Evolutionary conservation across 2,329 filamentous ascomycete species (phyloP).

Genomic region (Bretziella fagacearum): DNA sequence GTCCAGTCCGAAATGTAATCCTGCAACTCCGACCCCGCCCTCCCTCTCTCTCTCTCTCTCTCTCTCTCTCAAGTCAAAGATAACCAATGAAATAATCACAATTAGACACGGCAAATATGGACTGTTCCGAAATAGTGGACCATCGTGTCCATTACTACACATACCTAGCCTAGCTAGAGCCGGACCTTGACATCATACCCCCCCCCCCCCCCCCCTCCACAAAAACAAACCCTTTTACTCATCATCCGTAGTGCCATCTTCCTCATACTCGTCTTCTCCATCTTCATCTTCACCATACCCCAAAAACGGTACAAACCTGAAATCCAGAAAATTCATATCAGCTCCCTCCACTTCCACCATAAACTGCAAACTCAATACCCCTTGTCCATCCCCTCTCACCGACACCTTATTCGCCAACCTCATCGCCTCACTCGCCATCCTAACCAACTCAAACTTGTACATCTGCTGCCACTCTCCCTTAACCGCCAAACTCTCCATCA

Average conservation of each 20-base stretch:
- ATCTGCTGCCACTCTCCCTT: constrained; percentile 43
- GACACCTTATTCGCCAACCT: constrained; percentile 81
- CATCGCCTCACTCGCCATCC: constrained; percentile 83
- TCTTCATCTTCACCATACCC: constrained; percentile 40
- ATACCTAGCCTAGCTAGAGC: too few species aligned
- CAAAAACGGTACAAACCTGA: constrained; percentile 59
- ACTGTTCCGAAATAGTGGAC: too few species aligned
- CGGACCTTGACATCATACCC: not conserved
- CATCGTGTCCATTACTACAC: too few species aligned
- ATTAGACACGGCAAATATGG: too few species aligned
- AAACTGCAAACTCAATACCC: constrained; percentile 86
- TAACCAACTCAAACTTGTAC: constrained; percentile 78
- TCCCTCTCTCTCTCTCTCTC: too few species aligned
- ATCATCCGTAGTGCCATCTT: constrained; percentile 16
- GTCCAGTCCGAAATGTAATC: not conserved
- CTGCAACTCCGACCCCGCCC: not conserved
- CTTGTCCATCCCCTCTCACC: constrained; percentile 70
- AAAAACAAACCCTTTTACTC: constrained; percentile 62
- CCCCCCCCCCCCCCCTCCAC: not conserved
- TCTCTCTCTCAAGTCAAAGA: too few species aligned
- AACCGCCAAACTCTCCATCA: constrained; percentile 62
- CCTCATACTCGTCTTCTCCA: constrained; percentile 24
- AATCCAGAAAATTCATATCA: constrained; percentile 60
- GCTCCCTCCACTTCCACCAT: constrained; percentile 75
- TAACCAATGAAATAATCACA: too few species aligned